Conservation (phyloP, 768 basidiomycete genomes). For the Suillus fuscotomentosus region DNA sequence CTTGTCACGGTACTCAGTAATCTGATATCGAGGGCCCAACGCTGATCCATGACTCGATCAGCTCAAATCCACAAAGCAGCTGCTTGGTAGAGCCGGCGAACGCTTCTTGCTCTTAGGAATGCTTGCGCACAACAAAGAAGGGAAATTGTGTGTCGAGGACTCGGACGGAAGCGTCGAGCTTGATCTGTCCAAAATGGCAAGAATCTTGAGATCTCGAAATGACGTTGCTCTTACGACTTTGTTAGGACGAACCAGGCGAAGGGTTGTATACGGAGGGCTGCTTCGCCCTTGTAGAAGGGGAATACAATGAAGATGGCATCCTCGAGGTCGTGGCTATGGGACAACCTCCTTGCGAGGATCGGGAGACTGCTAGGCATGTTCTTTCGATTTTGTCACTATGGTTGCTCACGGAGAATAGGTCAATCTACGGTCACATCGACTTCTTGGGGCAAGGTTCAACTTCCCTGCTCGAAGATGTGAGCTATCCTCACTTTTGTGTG, state of each 20-base stretch:
- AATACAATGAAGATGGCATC: conserved; percentile 90
- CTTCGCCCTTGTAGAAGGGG: conserved; percentile 93
- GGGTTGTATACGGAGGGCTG: conserved; percentile 96
- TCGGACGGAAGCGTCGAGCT: conserved; percentile 87
- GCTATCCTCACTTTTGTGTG: conserved; percentile 20
- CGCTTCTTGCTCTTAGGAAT: conserved; percentile 94
- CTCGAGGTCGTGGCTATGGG: conserved; percentile 92
- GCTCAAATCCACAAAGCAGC: conserved; percentile 95
- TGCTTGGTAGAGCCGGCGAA: conserved; percentile 86
- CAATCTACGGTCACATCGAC: conserved; percentile 94
- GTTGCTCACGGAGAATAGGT: conserved; percentile 44
- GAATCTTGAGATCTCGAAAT: conserved; percentile 19
- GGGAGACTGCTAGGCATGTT: conserved; percentile 76
- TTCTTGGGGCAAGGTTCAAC: conserved; percentile 95
- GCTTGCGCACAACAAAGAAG: conserved; percentile 87
- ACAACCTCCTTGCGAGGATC: conserved; percentile 93
- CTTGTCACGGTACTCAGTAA: conserved; percentile 70
- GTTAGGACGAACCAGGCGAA: conserved; percentile 84
- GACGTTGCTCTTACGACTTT: conserved; percentile 8
- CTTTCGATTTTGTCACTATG: neutral
- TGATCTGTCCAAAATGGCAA: conserved; percentile 83
- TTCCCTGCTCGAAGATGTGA: conserved; percentile 86
- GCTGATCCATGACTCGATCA: conserved; percentile 29
- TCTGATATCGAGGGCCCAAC: neutral
- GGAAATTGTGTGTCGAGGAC: conserved; percentile 89